These are phyloP conservation scores for Chaetoceros tenuissimus DNA, from an alignment of 108 stramenopile genomes.

Conservation along the genomic window DNA sequence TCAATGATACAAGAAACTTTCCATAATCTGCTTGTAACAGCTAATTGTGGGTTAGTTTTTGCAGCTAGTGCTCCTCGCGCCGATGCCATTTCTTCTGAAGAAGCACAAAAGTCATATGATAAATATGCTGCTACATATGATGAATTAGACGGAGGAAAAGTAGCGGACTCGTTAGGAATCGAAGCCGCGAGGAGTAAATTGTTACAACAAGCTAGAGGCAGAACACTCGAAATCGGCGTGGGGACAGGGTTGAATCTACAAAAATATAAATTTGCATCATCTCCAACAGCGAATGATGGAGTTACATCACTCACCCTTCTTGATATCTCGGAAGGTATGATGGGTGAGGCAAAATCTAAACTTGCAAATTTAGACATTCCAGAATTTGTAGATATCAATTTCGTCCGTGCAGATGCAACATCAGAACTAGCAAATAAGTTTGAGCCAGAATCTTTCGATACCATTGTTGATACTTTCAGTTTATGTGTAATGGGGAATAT, in stretches of 20 bases:
- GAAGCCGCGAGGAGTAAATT: constrained; percentile 54
- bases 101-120: constrained; percentile 64
- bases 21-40: no score
- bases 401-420: constrained; percentile 74
- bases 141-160: constrained; percentile 64
- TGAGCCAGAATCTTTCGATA: constrained; percentile 62
- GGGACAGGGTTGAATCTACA: constrained; percentile 79
- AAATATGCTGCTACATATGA: constrained; percentile 69
- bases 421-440: constrained; percentile 42
- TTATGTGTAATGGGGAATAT: constrained; percentile 77
- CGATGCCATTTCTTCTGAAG: constrained; percentile 42
- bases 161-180: constrained; percentile 55
- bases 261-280: constrained; percentile 34
- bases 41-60: no score
- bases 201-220: constrained; percentile 44
- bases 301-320: constrained; percentile 62
- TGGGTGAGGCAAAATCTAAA: constrained; percentile 36
- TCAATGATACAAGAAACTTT: no score
- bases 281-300: constrained; percentile 5
- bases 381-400: constrained; percentile 14
- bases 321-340: constrained; percentile 74
- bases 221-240: constrained; percentile 75
- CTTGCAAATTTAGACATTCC: constrained; percentile 10
- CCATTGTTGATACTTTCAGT: constrained; percentile 78
- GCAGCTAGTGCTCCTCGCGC: no score